Evolutionary conservation across 176 grass and related monocot species (phyloP), one percentile per base, ranked within the genome.

Genomic region (Luzula sylvatica): DNA sequence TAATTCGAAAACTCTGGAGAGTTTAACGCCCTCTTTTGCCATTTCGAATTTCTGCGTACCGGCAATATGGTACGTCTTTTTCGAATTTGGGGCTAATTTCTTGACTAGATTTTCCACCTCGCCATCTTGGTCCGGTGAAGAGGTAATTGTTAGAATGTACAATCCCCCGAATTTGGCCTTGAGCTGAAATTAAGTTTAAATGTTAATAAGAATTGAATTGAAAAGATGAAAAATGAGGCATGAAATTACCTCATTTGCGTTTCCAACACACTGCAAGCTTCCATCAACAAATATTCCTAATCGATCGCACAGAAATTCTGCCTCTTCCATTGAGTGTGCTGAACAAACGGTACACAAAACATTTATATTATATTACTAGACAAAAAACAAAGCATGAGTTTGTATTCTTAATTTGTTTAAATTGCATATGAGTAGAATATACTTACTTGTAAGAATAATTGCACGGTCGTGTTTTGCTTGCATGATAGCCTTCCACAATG

Each of bases 401-500:
- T 45, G 40, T 14, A 45, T 45, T 45, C 8, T 14, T 45, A 9
- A 8, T 45, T 45, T 14, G 40, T 14, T 45, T 9, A 45, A 45
- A 45, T 45, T 9, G 14, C 40, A 51, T 19, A 51, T 51, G 46
- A 51, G 46, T 17, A 55, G 65, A 60, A 60, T n/a, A 61, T 53
- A 22, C 43, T 70, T 75, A 86, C 81, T 93, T 25, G 81, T 86
- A 20, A 93, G 72, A 81, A 93, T 50, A 41, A 86, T 78, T 13
- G 81, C 77, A 9, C 65, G 55, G 21, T 86, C 63, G 50, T 46
- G 69, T 67, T 86, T 93, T 39, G 87, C 81, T 32, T 74, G 69
- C 69, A 78, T 86, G 51, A 86, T 65, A 60, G 78, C 70, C 49
- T 78, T 81, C 87, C 81, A 86, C 57, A 93, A 65, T 51, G 78